Evolutionary conservation across 1,139 yeast species (phyloP).

Genomic region (Hanseniaspora sp.): DNA sequence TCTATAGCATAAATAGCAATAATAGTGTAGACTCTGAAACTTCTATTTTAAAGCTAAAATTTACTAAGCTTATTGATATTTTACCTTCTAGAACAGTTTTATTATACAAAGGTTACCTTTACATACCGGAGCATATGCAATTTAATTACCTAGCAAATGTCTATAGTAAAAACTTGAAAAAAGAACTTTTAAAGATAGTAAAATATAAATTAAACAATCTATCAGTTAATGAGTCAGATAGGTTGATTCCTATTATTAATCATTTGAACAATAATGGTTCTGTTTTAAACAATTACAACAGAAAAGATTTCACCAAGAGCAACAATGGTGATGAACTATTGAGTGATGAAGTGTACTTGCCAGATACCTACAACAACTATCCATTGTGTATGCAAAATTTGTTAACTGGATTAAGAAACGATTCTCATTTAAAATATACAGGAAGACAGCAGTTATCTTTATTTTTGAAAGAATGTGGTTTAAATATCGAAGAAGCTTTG

Average conservation of each 20-base stretch:
- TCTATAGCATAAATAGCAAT: conserved; percentile 31
- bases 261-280: conserved; percentile 64
- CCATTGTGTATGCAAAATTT: conserved; percentile 75
- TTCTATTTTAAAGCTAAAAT: conserved; percentile 52
- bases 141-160: conserved; percentile 56
- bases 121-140: conserved; percentile 75
- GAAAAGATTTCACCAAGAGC: conserved; percentile 28
- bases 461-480: conserved; percentile 81
- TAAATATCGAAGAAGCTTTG: conserved; percentile 76
- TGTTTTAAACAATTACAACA: conserved; percentile 42
- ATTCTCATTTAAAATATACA: conserved; percentile 65
- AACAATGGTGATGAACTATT: conserved; percentile 40
- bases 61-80: conserved; percentile 70
- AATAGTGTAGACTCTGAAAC: conserved; percentile 38
- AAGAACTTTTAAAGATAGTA: conserved; percentile 36
- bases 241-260: conserved; percentile 70
- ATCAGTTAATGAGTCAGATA: conserved; percentile 86
- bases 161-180: conserved; percentile 44
- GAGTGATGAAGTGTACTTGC: conserved; percentile 49
- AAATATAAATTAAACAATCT: conserved; percentile 58
- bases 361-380: conserved; percentile 50
- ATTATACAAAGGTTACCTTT: conserved; percentile 60
- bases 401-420: conserved; percentile 47
- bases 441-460: conserved; percentile 81
- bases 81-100: conserved; percentile 60